phyloP scores from a whole-genome alignment of 2,329 filamentous ascomycete genomes.

The Erysiphe pulchra region DNA sequence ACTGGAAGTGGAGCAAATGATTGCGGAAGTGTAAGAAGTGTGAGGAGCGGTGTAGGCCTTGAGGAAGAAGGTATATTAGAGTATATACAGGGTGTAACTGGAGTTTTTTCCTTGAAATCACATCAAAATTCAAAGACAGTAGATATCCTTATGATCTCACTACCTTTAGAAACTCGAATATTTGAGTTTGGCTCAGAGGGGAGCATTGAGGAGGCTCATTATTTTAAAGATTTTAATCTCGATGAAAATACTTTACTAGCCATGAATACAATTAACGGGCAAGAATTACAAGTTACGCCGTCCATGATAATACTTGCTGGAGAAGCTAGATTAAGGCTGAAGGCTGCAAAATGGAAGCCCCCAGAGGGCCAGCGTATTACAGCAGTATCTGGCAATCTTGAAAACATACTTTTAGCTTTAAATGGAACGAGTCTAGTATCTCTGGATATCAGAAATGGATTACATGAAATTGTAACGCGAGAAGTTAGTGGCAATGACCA shows the following conservation, averaged over 20 bases:
- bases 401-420: constrained; percentile 45
- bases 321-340: constrained; percentile 22
- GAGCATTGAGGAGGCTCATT: constrained; percentile 66
- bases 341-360: constrained; percentile 31
- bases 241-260: constrained; percentile 46
- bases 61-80: constrained; percentile 66
- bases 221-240: constrained; percentile 45
- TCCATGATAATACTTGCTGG: constrained; percentile 36
- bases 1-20: constrained; percentile 77
- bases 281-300: constrained; percentile 53
- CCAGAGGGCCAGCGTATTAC: constrained; percentile 35
- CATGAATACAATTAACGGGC: constrained; percentile 33
- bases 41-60: constrained; percentile 78
- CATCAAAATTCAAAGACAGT: constrained; percentile 21
- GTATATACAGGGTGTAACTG: constrained; percentile 48
- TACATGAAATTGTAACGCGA: constrained; percentile 32
- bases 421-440: constrained; percentile 49
- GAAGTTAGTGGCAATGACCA: constrained; percentile 43
- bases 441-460: constrained; percentile 31
- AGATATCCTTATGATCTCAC: constrained; percentile 58
- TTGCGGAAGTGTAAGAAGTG: constrained; percentile 69
- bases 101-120: constrained; percentile 41
- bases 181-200: constrained; percentile 53
- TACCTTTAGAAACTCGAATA: constrained; percentile 58
- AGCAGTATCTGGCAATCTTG: constrained; percentile 47